These are phyloP conservation scores for Camellia sinensis DNA, from an alignment of 148 eudicot species.

Conservation along the genomic window DNA sequence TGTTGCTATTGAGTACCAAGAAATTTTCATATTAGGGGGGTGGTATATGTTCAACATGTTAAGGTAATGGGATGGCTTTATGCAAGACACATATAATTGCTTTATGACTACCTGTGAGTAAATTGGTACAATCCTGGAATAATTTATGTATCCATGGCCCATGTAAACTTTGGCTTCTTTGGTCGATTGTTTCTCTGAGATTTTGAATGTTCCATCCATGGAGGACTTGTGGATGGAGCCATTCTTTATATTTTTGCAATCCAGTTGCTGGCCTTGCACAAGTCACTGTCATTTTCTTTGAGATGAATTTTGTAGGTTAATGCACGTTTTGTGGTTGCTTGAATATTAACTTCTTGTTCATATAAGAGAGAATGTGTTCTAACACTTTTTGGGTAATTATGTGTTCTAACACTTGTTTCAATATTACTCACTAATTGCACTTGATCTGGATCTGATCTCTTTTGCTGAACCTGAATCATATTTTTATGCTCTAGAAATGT, in stretches of 20 bases:
- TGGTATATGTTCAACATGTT: background rate
- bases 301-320: background rate
- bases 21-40: background rate
- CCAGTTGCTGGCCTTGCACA: background rate
- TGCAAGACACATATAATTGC: background rate
- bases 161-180: background rate
- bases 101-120: background rate
- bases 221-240: background rate
- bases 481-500: background rate
- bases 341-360: background rate
- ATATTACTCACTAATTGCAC: background rate
- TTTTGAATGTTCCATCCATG: background rate
- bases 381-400: no score
- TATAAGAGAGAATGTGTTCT: background rate
- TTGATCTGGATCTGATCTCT: slow-evolving; percentile 1
- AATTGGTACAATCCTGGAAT: background rate
- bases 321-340: background rate
- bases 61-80: background rate
- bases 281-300: background rate
- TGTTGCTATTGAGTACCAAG: background rate
- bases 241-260: background rate
- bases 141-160: background rate
- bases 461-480: background rate
- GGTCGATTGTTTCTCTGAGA: background rate
- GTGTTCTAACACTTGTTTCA: background rate